phyloP scores from a whole-genome alignment of 176 grass and related monocot genomes.

The Pontederia paniculata region DNA sequence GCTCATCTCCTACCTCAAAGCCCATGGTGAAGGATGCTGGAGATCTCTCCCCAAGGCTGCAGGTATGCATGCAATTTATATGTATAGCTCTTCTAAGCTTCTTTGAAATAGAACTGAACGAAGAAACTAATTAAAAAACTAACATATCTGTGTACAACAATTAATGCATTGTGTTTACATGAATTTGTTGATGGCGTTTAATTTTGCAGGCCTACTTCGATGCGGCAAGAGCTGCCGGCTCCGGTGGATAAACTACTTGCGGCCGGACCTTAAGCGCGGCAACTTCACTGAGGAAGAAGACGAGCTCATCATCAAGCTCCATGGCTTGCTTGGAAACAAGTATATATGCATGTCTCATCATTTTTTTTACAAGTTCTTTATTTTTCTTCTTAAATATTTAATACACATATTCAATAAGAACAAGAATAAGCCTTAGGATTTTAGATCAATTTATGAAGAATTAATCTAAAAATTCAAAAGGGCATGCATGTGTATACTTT shows the following conservation, averaged over 20 bases:
- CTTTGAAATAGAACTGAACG: no score
- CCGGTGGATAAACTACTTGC: slow-evolving; percentile 77
- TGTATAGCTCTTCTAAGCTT: no score
- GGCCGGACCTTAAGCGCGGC: slow-evolving; percentile 74
- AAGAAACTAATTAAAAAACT: no score
- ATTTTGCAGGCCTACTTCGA: slow-evolving; percentile 24
- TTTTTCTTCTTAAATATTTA: no score
- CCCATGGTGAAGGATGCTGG: slow-evolving; percentile 73
- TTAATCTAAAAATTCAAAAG: no score
- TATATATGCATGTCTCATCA: not conserved
- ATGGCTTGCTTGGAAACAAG: slow-evolving; percentile 77
- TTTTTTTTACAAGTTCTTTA: not conserved
- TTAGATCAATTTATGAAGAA: no score
- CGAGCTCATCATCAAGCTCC: slow-evolving; percentile 70
- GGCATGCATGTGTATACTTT: no score
- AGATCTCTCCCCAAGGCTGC: slow-evolving; percentile 74
- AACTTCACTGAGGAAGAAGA: slow-evolving; percentile 77
- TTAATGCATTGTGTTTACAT: no score
- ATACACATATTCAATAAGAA: no score
- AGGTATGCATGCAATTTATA: slow-evolving; percentile 14
- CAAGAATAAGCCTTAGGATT: no score
- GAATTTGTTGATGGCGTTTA: not conserved
- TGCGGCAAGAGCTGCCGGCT: slow-evolving; percentile 88
- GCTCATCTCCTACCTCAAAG: slow-evolving; percentile 57
- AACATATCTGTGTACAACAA: no score